Percentiles rank a stretch among this genome's conserved stretches.
Conservation (phyloP, 2,329 filamentous ascomycete species). For the Curvularia verruculosa region DNA sequence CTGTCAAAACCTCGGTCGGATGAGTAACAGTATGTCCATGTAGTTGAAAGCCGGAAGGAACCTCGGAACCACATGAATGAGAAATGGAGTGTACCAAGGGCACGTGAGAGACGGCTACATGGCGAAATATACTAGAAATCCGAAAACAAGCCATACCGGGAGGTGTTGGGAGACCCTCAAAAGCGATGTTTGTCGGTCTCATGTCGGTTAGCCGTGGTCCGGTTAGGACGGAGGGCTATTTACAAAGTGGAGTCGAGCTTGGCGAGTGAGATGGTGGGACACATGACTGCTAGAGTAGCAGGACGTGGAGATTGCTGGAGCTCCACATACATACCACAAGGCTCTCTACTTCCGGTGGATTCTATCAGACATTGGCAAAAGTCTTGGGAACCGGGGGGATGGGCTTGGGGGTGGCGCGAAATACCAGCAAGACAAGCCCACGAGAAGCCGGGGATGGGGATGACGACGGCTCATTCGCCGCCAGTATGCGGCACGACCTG, state of each 20-base stretch:
- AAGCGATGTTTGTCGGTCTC: not conserved
- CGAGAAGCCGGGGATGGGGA: slow-evolving; percentile 2
- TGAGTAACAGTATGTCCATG: not conserved
- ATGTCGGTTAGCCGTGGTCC: not conserved
- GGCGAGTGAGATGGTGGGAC: slow-evolving; percentile 11
- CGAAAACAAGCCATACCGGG: not conserved
- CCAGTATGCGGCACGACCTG: slow-evolving; percentile 4
- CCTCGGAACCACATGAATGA: not conserved
- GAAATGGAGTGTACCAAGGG: not conserved
- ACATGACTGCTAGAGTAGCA: slow-evolving; percentile 10
- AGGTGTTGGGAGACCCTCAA: not conserved
- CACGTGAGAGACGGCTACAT: not conserved
- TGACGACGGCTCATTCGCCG: not conserved
- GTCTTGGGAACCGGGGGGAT: slow-evolving; percentile 3
- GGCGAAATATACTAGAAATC: not conserved
- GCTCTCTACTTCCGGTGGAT: slow-evolving; percentile 4
- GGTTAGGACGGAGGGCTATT: not conserved
- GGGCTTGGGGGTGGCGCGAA: slow-evolving; percentile 5
- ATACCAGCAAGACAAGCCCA: not conserved
- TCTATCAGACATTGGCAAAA: slow-evolving; percentile 11
- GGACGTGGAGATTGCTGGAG: slow-evolving; percentile 10
- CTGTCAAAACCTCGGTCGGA: not conserved
- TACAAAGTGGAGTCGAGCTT: slow-evolving; percentile 1
- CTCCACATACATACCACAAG: slow-evolving; percentile 9
- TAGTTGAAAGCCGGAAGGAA: not conserved